These are phyloP conservation scores for Spiraea crenata DNA, from an alignment of 331 rosid species.

Conservation along the genomic window DNA sequence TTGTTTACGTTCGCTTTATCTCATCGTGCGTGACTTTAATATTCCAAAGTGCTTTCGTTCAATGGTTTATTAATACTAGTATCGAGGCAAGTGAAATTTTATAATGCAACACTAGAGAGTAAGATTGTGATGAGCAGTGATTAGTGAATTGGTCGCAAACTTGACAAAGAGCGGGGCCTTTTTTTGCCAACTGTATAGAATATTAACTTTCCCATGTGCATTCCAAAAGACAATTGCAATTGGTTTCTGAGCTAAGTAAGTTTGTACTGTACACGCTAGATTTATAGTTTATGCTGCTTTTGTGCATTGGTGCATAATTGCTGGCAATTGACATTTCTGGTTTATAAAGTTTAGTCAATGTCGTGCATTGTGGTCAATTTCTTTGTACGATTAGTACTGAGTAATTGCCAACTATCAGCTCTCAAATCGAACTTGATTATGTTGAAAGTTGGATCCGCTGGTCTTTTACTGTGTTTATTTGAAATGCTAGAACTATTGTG, in stretches of 20 bases:
- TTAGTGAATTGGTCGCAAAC: not conserved
- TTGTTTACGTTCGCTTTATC: conserved; percentile 17
- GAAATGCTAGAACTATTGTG: not conserved
- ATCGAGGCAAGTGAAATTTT: not conserved
- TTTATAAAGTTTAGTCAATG: not conserved
- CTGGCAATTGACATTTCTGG: not conserved
- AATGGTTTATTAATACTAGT: not conserved
- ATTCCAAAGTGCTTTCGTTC: not conserved
- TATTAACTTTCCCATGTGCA: conserved; percentile 38
- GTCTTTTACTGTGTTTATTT: not conserved
- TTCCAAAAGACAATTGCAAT: conserved; percentile 8
- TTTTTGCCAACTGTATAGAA: conserved; percentile 3
- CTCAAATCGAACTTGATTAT: too few species aligned
- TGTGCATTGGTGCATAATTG: conserved; percentile 6
- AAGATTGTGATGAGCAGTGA: conserved; percentile 2
- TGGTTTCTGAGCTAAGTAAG: not conserved
- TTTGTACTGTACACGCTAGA: not conserved
- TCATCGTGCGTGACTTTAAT: conserved; percentile 6
- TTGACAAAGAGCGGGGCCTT: not conserved
- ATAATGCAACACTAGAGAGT: conserved; percentile 13
- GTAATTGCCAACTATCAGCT: conserved; percentile 17
- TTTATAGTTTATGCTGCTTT: not conserved
- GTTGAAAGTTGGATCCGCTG: not conserved
- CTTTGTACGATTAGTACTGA: not conserved
- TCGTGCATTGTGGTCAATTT: conserved; percentile 1